These are phyloP conservation scores for Lindgomyces ingoldianus DNA, from an alignment of 495 filamentous ascomycete genomes.

Conservation along the genomic window DNA sequence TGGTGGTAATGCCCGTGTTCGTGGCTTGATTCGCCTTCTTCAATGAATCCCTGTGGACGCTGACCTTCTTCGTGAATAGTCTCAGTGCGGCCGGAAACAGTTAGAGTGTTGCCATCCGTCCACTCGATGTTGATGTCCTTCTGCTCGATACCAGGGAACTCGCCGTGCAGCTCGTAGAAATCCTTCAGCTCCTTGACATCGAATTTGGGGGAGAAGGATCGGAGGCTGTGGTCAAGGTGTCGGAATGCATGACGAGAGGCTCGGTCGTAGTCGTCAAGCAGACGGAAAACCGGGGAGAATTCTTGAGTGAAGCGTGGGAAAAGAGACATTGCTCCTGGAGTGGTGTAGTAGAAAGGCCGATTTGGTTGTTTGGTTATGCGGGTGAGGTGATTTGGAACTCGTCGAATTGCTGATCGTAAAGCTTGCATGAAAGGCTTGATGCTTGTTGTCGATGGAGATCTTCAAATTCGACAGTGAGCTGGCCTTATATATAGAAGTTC, in stretches of 20 bases:
- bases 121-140: conserved; percentile 82
- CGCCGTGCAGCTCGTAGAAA: conserved; percentile 80
- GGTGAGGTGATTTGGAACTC: conserved; percentile 24
- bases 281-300: conserved; percentile 69
- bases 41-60: conserved; percentile 47
- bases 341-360: conserved; percentile 6
- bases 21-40: conserved; percentile 11
- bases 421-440: conserved; percentile 29
- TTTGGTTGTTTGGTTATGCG: conserved; percentile 28
- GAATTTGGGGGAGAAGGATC: conserved; percentile 71
- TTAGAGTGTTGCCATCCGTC: conserved; percentile 73
- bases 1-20: conserved; percentile 45
- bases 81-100: conserved; percentile 69
- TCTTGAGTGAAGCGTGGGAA: conserved; percentile 58
- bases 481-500: conserved; percentile 29
- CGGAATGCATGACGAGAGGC: conserved; percentile 34
- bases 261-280: conserved; percentile 73
- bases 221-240: conserved; percentile 31
- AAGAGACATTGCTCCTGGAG: conserved; percentile 61
- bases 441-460: conserved; percentile 22
- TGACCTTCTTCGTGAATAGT: conserved; percentile 41
- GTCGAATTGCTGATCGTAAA: conserved; percentile 20
- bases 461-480: not conserved
- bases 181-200: conserved; percentile 71
- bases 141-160: conserved; percentile 80